These are phyloP conservation scores for Acer yangbiense DNA, from an alignment of 345 rosid genomes.

Conservation along the genomic window DNA sequence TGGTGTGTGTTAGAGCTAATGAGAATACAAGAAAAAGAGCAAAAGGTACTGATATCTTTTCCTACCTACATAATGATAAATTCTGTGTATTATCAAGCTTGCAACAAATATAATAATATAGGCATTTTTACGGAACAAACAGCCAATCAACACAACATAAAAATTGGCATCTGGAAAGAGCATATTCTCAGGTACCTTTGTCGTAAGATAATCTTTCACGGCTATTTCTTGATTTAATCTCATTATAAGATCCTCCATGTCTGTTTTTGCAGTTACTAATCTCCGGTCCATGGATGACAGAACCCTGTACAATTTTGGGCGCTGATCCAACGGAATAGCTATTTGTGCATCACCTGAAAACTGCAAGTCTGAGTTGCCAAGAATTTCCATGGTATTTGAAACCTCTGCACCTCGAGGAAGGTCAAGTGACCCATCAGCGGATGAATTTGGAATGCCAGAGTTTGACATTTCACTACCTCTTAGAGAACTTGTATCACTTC, in stretches of 20 bases:
- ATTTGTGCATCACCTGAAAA: slow-evolving; percentile 58
- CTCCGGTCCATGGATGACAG: slow-evolving; percentile 74
- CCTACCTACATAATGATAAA: background rate
- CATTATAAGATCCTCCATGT: slow-evolving; percentile 94
- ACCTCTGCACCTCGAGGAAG: slow-evolving; percentile 52
- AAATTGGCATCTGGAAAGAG: slow-evolving; percentile 1
- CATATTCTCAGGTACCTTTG: slow-evolving; percentile 61
- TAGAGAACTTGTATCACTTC: slow-evolving; percentile 64
- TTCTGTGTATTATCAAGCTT: background rate
- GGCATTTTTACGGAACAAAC: background rate
- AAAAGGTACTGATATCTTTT: background rate
- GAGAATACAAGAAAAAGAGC: background rate
- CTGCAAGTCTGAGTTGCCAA: slow-evolving; percentile 42
- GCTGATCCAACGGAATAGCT: slow-evolving; percentile 82
- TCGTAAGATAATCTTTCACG: slow-evolving; percentile 81
- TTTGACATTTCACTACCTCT: slow-evolving; percentile 71
- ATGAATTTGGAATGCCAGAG: slow-evolving; percentile 59
- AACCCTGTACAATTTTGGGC: slow-evolving; percentile 74
- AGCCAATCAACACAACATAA: slow-evolving; percentile 11
- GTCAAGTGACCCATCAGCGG: slow-evolving; percentile 61
- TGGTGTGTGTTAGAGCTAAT: background rate
- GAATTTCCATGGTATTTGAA: slow-evolving; percentile 41
- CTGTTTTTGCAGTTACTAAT: slow-evolving; percentile 82
- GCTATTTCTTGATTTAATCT: slow-evolving; percentile 92
- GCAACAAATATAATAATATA: background rate